Conservation (phyloP, 768 basidiomycete species). For the Psilocybe cubensis region DNA sequence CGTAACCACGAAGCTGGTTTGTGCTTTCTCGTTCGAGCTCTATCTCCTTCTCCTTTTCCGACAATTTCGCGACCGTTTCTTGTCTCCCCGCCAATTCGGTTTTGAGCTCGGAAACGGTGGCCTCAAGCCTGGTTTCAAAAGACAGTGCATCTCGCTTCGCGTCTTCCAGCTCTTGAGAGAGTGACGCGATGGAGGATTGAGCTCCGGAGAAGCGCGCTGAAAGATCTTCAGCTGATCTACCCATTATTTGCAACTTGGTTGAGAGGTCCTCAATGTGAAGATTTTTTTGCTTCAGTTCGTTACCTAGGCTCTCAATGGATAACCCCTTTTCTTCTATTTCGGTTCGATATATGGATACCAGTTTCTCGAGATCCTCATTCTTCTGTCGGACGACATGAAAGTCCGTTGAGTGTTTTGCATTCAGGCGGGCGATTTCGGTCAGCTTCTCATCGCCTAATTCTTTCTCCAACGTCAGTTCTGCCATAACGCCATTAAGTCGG, state of each 20-base stretch:
- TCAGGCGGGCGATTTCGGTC: conserved; percentile 1
- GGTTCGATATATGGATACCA: background rate
- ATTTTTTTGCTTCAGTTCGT: background rate
- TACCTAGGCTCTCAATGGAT: conserved; percentile 11
- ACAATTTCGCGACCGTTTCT: background rate
- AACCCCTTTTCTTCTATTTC: conserved; percentile 3
- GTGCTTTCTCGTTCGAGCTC: background rate
- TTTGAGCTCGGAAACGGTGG: background rate
- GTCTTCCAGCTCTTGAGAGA: background rate
- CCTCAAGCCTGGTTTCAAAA: background rate
- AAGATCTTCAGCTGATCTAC: conserved; percentile 2
- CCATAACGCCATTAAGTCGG: background rate
- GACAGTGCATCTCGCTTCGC: background rate
- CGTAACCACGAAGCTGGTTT: background rate
- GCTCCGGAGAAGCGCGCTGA: background rate
- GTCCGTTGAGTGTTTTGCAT: conserved; percentile 2
- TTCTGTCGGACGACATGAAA: conserved; percentile 1
- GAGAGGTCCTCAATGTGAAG: background rate
- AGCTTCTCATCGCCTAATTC: background rate
- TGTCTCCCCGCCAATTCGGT: background rate
- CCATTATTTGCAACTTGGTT: background rate
- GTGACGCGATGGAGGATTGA: background rate
- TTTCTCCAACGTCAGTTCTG: background rate
- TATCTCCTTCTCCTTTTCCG: background rate
- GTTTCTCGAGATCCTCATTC: conserved; percentile 2